Base-by-base conservation (phyloP, 2,329 filamentous ascomycete genomes). In the Fusarium verticillioides region DNA sequence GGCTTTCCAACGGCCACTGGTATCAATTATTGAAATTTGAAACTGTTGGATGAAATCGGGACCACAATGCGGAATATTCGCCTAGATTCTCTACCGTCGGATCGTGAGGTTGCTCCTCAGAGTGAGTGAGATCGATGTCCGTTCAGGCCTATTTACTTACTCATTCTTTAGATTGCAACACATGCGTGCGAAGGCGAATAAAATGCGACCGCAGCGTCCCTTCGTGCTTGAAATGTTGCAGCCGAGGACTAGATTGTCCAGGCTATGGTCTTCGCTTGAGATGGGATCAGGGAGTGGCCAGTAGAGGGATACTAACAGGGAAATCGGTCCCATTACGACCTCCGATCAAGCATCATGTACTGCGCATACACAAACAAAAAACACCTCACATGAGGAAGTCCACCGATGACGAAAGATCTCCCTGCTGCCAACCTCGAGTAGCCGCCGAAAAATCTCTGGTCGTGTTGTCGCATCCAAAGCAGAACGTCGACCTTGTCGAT, bases 251-350 rank as follows among this genome's bases (percentile, higher is more conserved):
- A 1, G 21, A 30, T 10, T 63, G 60, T 34, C 60, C 60, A 19
- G 60, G 60, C 16, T 63, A 59, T 19, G 26, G 36, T 1, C 11
- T 59, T 32, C 42, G 16, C 10, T 30, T 63, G 13, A 63, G 60
- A 59, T 63, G 60, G 60, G n/a, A 39, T 26, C 60, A 63, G 26
- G 60, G 60, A 26, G 60, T 63, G 5, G 60, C 60, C 12, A 63
- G 60, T 10, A 44, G 60, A 39, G 60, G 60, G 5, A 40, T 4
- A 15, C 26, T 59, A 10, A 34, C 10, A 6, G 52, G 60, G 2
- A 47, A 47, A 34, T 47, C 52, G 3, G 21, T 63, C 21, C 60
- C 60, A 4, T 8, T 59, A 19, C 18, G 10, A 19, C 36, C 50
- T 13, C 18, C 5, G 5, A 30, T 30, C 43, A n/a, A 23, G 8